phyloP scores from a whole-genome alignment of 306 rosid genomes.

The Medicago lupulina region DNA sequence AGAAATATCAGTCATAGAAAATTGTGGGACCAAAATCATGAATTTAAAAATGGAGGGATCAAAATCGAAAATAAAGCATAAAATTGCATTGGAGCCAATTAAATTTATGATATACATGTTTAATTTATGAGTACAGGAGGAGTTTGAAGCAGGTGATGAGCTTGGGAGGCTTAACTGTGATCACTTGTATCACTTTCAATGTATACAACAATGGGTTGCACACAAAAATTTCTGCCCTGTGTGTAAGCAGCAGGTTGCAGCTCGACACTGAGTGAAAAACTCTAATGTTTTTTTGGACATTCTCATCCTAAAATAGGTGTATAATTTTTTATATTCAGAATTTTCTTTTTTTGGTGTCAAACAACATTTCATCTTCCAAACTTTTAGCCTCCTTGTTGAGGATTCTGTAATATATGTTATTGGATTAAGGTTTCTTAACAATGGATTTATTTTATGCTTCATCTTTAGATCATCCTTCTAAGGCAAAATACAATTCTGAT shows the following conservation, averaged over 20 bases:
- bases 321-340: conserved; percentile 62
- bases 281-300: conserved; percentile 17
- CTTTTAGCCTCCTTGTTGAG: neutral
- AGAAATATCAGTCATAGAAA: too few species aligned
- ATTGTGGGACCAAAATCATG: too few species aligned
- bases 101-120: neutral
- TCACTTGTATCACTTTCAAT: conserved; percentile 72
- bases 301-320: conserved; percentile 53
- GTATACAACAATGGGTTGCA: conserved; percentile 84
- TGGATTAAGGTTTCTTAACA: neutral
- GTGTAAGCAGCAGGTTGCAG: conserved; percentile 76
- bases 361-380: neutral
- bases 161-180: conserved; percentile 85
- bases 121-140: conserved; percentile 63
- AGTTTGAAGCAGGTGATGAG: conserved; percentile 77
- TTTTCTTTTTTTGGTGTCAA: conserved; percentile 57
- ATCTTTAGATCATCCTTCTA: neutral
- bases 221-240: conserved; percentile 89
- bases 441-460: neutral
- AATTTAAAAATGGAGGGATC: too few species aligned
- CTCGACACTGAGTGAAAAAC: conserved; percentile 47
- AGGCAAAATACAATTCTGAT: too few species aligned
- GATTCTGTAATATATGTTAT: neutral
- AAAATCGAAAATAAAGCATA: too few species aligned
- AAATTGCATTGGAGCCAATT: neutral